phyloP scores from a whole-genome alignment of 331 rosid species.

The Erythrophleum ivorense region DNA sequence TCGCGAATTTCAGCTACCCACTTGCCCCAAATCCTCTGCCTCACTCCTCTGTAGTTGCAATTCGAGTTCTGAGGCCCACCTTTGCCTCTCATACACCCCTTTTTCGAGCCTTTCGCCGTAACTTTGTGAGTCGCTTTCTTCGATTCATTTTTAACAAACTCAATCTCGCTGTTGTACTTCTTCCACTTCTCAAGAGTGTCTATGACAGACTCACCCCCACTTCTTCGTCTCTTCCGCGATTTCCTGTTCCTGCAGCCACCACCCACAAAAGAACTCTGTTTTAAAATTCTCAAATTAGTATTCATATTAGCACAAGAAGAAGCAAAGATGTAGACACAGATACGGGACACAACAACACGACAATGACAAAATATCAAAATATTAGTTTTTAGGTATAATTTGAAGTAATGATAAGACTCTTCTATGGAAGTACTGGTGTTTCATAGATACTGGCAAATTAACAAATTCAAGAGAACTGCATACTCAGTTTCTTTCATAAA shows the following conservation, averaged over 20 bases:
- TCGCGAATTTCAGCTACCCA: constrained; percentile 95
- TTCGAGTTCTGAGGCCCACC: constrained; percentile 86
- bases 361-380: neutral
- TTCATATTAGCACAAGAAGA: neutral
- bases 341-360: no score
- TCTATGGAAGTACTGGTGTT: neutral
- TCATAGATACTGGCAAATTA: neutral
- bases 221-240: constrained; percentile 59
- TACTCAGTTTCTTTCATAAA: neutral
- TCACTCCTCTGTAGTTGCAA: constrained; percentile 78
- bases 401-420: neutral
- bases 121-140: constrained; percentile 36
- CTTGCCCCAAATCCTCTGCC: constrained; percentile 96
- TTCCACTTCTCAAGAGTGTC: constrained; percentile 74
- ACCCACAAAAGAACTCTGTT: neutral
- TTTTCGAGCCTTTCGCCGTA: constrained; percentile 80
- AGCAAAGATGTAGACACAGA: neutral
- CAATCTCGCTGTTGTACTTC: constrained; percentile 48
- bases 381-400: neutral
- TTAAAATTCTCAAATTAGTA: neutral
- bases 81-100: constrained; percentile 95
- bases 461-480: constrained; percentile 16
- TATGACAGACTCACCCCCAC: constrained; percentile 54
- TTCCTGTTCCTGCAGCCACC: constrained; percentile 51
- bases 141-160: constrained; percentile 46